A percentile compares a stretch with the other conserved stretches of the same genome.
These are phyloP conservation scores for Trematosphaeria pertusa DNA, from an alignment of 2,329 filamentous ascomycete species.

Conservation along the genomic window DNA sequence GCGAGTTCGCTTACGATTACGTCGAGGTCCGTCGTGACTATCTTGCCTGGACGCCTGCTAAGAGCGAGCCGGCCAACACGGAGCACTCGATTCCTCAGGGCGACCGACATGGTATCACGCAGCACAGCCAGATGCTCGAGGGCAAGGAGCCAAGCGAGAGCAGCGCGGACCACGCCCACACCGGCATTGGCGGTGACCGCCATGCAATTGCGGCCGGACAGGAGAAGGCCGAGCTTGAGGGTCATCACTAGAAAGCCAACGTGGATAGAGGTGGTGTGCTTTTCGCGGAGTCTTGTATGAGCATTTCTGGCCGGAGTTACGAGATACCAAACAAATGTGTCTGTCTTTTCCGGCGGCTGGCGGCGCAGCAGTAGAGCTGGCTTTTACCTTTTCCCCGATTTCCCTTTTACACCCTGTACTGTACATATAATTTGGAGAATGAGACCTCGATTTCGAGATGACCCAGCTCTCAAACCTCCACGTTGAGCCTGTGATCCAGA, in stretches of 20 bases:
- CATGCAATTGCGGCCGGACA: conserved; percentile 56
- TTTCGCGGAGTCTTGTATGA: conserved; percentile 20
- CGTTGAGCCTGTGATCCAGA: background rate
- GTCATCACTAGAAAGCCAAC: background rate
- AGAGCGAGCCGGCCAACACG: conserved; percentile 66
- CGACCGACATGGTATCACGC: conserved; percentile 72
- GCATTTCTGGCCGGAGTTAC: conserved; percentile 34
- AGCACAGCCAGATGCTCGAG: conserved; percentile 72
- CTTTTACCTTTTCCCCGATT: background rate
- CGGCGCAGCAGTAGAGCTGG: conserved; percentile 1
- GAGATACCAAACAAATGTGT: conserved; percentile 39
- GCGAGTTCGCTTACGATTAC: conserved; percentile 90
- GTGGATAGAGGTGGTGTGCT: conserved; percentile 6
- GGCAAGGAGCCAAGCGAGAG: conserved; percentile 59
- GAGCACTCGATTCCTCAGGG: conserved; percentile 69
- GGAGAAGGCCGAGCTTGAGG: conserved; percentile 47
- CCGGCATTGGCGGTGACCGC: conserved; percentile 59
- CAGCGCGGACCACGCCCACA: conserved; percentile 52
- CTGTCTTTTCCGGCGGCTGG: conserved; percentile 24
- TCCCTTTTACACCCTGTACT: conserved; percentile 9
- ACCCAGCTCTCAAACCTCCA: background rate
- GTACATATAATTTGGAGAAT: conserved; percentile 22
- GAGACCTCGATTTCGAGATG: conserved; percentile 4
- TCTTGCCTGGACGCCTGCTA: conserved; percentile 83
- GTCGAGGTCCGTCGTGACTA: conserved; percentile 89